Evolutionary conservation across 129 eudicot species (phyloP).

Genomic region (Saussurea involucrata): DNA sequence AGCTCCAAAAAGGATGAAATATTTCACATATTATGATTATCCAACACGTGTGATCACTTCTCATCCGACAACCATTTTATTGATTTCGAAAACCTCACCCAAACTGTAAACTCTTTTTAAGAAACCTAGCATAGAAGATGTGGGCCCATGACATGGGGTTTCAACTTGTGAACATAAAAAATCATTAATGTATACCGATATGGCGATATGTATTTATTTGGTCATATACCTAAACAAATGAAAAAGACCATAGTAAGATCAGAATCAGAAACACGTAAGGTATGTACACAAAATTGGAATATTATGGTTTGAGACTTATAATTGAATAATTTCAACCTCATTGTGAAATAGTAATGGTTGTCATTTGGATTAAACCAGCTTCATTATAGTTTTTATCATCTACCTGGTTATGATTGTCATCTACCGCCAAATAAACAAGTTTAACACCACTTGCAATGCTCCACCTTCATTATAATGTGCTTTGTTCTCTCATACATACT

Average conservation of each 20-base stretch:
- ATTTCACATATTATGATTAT: not conserved
- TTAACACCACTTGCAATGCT: too few species aligned
- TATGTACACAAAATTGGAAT: not conserved
- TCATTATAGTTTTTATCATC: too few species aligned
- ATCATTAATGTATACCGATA: not conserved
- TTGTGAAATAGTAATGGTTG: too few species aligned
- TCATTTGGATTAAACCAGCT: too few species aligned
- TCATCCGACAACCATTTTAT: not conserved
- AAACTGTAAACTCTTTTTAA: not conserved
- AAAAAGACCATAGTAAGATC: not conserved
- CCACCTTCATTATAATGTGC: too few species aligned
- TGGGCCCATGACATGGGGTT: not conserved
- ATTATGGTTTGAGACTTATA: not conserved
- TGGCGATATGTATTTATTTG: too few species aligned
- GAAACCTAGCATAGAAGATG: too few species aligned
- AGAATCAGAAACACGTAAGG: not conserved
- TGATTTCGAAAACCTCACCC: not conserved
- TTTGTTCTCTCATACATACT: too few species aligned
- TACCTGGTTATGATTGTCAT: too few species aligned
- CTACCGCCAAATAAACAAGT: too few species aligned
- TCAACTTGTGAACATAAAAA: not conserved
- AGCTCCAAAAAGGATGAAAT: not conserved
- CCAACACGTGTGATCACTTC: not conserved
- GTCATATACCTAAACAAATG: not conserved
- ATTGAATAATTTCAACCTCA: too few species aligned